Base-by-base conservation (phyloP, 306 rosid genomes). In the Ziziphus jujuba region DNA sequence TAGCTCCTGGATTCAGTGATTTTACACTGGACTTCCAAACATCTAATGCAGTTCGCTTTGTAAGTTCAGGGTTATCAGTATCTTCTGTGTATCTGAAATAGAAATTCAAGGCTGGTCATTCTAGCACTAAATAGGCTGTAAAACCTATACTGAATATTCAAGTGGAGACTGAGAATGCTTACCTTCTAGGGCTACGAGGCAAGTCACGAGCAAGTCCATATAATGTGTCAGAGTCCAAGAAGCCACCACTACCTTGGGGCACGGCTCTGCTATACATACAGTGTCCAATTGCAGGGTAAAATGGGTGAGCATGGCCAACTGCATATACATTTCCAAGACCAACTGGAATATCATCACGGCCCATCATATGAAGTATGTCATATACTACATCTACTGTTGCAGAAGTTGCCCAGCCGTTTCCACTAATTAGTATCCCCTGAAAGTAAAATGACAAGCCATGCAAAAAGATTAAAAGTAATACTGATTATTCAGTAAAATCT, bases 281-380 rank as follows among this genome's bases (percentile, higher is more conserved):
- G 49, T 71, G 71, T 53, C 91, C 87, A 10, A 75, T 77, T 10
- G 74, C 17, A 61, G 83, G 1, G 33, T 67, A 65, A 22, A 21
- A 12, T 47, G 85, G 66, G 22, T 79, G 52, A 35, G 83, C 53
- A 10, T 87, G 85, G 25, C 81, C 80, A 57, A 63, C 67, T 24
- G 87, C 83, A 72, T 77, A 85, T 31, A 75, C 44, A 5, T 85
- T 82, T 53, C 87, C 89, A 0, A 81, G 65, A 56, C 95, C 91
- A 50, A 88, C 83, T 13, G 67, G 81, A 28, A 88, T 80, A 67
- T 88, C 95, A 2, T 84, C 89, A 55, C 89, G 87, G 13, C 89
- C 86, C 91, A 85, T 80, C 96, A 84, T 89, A 73, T 86, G 96
- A 16, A 89, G 69, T 56, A 89, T 15, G 68, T 89, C 91, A 67